Conservation (phyloP, 1,284 basidiomycete genomes). For the Tausonia pullulans region DNA sequence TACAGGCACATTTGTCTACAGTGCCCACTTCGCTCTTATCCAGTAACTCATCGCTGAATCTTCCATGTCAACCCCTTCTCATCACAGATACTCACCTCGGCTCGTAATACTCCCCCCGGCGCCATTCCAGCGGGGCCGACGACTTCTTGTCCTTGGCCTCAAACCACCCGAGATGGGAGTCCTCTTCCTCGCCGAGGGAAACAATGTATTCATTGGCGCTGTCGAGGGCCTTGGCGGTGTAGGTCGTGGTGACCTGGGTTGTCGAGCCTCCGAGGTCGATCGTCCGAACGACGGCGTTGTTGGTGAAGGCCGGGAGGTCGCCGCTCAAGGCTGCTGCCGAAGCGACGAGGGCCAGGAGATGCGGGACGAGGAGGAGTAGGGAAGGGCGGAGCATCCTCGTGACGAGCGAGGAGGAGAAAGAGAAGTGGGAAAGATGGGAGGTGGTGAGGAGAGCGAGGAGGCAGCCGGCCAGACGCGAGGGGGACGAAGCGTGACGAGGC, state of each 20-base stretch:
- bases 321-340: background rate
- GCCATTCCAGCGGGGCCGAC: background rate
- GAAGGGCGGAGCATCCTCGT: background rate
- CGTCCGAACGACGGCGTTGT: conserved; percentile 71
- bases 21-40: too few relatives aligned
- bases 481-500: too few relatives aligned
- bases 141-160: conserved; percentile 59
- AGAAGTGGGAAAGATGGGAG: background rate
- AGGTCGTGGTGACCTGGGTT: conserved; percentile 75
- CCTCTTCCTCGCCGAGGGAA: conserved; percentile 53
- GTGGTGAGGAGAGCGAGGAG: background rate
- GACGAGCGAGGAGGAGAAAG: background rate
- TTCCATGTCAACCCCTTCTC: too few relatives aligned
- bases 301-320: conserved; percentile 51
- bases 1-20: too few relatives aligned
- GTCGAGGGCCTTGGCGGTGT: conserved; percentile 56
- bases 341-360: background rate
- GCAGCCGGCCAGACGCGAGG: too few relatives aligned
- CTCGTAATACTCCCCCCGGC: background rate
- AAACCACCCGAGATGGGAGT: conserved; percentile 59
- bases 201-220: conserved; percentile 47
- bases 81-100: background rate
- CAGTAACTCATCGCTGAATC: too few relatives aligned
- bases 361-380: background rate
- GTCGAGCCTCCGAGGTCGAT: conserved; percentile 78